Evolutionary conservation across 2,329 filamentous ascomycete species (phyloP), one percentile per base, ranked within the genome.

Genomic region (Fusarium succisae): DNA sequence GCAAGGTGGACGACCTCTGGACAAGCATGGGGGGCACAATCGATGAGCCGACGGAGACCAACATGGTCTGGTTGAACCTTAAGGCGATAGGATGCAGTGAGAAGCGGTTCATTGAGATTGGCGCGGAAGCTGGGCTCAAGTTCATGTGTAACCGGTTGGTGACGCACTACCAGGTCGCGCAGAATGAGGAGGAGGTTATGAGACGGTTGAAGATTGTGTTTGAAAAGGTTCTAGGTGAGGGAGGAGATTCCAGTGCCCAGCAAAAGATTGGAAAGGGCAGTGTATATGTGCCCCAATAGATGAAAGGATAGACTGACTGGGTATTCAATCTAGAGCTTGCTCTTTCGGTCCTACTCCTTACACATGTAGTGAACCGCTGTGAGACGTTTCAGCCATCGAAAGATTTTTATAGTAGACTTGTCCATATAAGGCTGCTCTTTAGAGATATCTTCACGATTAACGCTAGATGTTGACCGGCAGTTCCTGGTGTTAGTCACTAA

Each of bases 21-120:
- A 88, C 85, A 10, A 84, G 83, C 22, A 85, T 91, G 58, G 94
- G 94, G 9, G 94, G 94, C 3, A 90, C 88, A 82, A 82, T 94
- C 64, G 82, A 87, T 26, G 86, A 91, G 67, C 92, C 93, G 0
- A 91, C 93, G 3, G 91, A 97, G 79, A 97, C 94, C n/a, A 97
- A 97, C 83, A 97, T 97, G 93, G 90, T 94, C 39, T 97, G 94
- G 94, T 79, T 97, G 66, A 92, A 97, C 80, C 84, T 96, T 22
- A 87, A 90, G 37, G 87, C 87, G 3, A 88, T 89, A 17, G 88
- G 89, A 5, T 84, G 86, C 69, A 79, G 80, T 20, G 69, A 58
- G 11, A 80, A 80, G 62, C 80, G 78, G 44, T 83, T 88, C 58
- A 78, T 80, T 20, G 79, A 82, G 73, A 79, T 86, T 38, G 84